phyloP scores from a whole-genome alignment of 2,329 filamentous ascomycete species.

The Elsinoe arachidis region DNA sequence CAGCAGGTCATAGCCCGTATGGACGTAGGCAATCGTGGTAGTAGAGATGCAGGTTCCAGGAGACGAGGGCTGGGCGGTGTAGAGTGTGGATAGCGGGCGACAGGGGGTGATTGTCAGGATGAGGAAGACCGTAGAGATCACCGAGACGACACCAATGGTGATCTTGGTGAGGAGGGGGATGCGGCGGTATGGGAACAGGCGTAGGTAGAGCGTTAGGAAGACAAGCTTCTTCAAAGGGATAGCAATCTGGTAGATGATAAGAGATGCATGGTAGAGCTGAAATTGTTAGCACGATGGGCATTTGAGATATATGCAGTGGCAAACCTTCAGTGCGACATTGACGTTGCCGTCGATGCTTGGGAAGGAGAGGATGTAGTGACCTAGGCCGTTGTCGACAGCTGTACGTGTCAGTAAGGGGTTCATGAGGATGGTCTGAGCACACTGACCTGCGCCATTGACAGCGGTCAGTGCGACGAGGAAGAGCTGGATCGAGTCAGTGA shows the following conservation, averaged over 20 bases:
- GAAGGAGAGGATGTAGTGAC: not conserved
- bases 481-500: not conserved
- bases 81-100: not conserved
- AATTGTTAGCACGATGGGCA: not conserved
- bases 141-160: not conserved
- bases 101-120: not conserved
- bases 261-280: not conserved
- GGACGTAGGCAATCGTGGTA: not conserved
- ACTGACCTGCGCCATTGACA: not conserved
- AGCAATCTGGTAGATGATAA: not conserved
- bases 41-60: not conserved
- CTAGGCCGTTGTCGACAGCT: conserved; percentile 3
- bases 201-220: conserved; percentile 4
- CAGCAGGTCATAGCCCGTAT: not conserved
- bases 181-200: conserved; percentile 8
- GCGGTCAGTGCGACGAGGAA: conserved; percentile 8
- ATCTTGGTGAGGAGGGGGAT: conserved; percentile 7
- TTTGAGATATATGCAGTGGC: not conserved
- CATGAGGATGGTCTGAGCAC: not conserved
- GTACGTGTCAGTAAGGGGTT: not conserved
- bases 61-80: not conserved
- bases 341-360: not conserved
- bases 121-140: not conserved
- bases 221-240: not conserved
- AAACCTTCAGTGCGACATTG: not conserved